These are phyloP conservation scores for Darksidea phi DNA, from an alignment of 495 filamentous ascomycete species.

Conservation along the genomic window DNA sequence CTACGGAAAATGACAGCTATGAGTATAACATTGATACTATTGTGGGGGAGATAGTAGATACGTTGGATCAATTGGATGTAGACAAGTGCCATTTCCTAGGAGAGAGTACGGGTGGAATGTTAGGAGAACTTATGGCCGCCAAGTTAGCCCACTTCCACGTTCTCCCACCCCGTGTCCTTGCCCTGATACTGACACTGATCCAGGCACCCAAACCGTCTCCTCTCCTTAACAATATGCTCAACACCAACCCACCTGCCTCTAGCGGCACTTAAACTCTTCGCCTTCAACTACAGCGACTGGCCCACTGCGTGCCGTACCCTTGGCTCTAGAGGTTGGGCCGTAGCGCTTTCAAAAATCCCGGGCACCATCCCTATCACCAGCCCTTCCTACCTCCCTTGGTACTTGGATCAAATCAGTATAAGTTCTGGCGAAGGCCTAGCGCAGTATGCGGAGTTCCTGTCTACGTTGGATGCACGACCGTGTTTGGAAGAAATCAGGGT, in stretches of 20 bases:
- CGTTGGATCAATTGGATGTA: constrained; percentile 32
- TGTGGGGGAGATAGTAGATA: constrained; percentile 35
- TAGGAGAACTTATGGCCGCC: constrained; percentile 32
- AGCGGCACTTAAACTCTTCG: constrained; percentile 30
- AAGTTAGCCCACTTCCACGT: neutral
- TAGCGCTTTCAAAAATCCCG: constrained; percentile 26
- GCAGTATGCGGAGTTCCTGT: constrained; percentile 32
- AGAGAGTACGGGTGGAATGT: constrained; percentile 33
- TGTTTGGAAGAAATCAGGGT: constrained; percentile 27
- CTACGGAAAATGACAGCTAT: constrained; percentile 12
- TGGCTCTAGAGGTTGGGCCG: constrained; percentile 34
- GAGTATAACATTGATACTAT: constrained; percentile 32
- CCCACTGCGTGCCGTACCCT: constrained; percentile 33
- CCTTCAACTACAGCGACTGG: constrained; percentile 29
- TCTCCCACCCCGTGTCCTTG: too few relatives aligned
- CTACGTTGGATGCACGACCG: constrained; percentile 32
- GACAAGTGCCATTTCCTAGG: constrained; percentile 34
- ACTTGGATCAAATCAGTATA: constrained; percentile 24
- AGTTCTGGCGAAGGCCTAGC: constrained; percentile 29
- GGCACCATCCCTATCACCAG: constrained; percentile 28
- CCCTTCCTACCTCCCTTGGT: constrained; percentile 27
- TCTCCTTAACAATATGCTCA: constrained; percentile 32
- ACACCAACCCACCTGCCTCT: constrained; percentile 33
- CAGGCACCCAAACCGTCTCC: constrained; percentile 30
- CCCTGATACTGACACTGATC: too few relatives aligned